Conservation (phyloP, 345 rosid genomes). For the Aquilaria malaccensis region DNA sequence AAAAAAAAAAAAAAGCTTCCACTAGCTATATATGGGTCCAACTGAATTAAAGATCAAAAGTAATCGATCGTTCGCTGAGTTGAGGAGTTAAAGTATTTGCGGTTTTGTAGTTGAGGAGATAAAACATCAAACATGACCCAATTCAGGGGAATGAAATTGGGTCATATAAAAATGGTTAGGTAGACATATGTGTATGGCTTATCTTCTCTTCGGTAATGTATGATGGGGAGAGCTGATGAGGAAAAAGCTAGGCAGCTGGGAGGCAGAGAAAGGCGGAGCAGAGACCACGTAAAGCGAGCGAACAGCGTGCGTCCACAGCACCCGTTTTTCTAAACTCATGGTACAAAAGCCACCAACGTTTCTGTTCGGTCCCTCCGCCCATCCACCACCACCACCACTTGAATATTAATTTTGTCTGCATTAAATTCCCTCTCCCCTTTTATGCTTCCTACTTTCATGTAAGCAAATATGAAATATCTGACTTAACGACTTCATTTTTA, state of each 20-base stretch:
- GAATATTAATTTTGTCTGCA: not conserved
- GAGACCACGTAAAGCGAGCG: slow-evolving; percentile 40
- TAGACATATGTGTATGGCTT: too few species aligned
- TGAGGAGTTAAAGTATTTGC: too few species aligned
- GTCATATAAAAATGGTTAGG: too few species aligned
- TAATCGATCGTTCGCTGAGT: too few species aligned
- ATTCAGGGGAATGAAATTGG: too few species aligned
- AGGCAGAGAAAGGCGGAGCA: slow-evolving; percentile 28
- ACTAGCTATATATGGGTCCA: too few species aligned
- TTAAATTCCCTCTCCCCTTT: not conserved
- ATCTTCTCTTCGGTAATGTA: too few species aligned
- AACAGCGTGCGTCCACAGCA: slow-evolving; percentile 27
- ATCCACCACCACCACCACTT: slow-evolving; percentile 2
- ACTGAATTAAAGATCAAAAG: too few species aligned
- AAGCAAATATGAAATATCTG: not conserved
- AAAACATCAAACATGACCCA: too few species aligned
- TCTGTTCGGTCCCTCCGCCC: slow-evolving; percentile 1
- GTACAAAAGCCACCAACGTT: slow-evolving; percentile 44
- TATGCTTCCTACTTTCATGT: not conserved
- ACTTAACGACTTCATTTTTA: not conserved
- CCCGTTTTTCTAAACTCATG: slow-evolving; percentile 26
- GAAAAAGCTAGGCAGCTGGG: not conserved
- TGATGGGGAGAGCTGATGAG: not conserved
- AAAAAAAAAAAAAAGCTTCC: too few species aligned
- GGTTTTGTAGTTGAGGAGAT: too few species aligned